Base-by-base conservation (phyloP, 192 early-diverging fungal species). In the Umbelopsis vinacea region DNA sequence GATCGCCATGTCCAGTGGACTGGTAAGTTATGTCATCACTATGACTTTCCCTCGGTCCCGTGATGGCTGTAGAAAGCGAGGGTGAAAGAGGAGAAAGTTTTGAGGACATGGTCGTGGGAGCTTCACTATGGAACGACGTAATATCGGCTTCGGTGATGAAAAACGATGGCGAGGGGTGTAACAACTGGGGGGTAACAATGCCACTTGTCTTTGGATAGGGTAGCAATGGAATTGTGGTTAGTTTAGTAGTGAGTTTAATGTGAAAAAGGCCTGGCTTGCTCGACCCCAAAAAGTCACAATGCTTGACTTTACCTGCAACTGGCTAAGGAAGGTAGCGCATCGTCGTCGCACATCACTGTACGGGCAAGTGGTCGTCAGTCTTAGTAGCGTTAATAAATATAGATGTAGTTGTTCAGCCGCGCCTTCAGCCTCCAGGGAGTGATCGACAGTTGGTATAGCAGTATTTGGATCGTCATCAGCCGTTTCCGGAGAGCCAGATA, bases 271-370 rank as follows among this genome's bases (percentile, higher is more conserved):
- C 40, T 12, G 6, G 40, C 40, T 43, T 12, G 40, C 40, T 43
- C 5, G 29, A 29, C 40, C 40, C 40, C 4, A 37, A 63, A 38
- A 35, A 63, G 15, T 19, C 12, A 57, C 26, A 63, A 4, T 63
- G 33, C 10, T 12, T 10, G 7, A 29, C 17, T 17, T 52, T 79
- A 84, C 85, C 71, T 82, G 73, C 21, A 80, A 68, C 19, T 76
- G 71, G 14, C 63, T 75, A 48, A 86, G 69, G 21, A 86, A 77
- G 5, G 71, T 71, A 43, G 74, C 67, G 21, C 82, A 82, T 63
- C 79, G 76, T 47, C 78, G 77, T 68, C 83, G 79, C 53, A 86
- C 85, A 70, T 86, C 85, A 43, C 73, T 70, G 71, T 79, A 86
- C 0, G 85, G 85, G 50, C 85, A 86, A 21, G 79, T 82, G 5